Conservation (phyloP, 805 yeast species). For the Zygoascus tannicola region DNA sequence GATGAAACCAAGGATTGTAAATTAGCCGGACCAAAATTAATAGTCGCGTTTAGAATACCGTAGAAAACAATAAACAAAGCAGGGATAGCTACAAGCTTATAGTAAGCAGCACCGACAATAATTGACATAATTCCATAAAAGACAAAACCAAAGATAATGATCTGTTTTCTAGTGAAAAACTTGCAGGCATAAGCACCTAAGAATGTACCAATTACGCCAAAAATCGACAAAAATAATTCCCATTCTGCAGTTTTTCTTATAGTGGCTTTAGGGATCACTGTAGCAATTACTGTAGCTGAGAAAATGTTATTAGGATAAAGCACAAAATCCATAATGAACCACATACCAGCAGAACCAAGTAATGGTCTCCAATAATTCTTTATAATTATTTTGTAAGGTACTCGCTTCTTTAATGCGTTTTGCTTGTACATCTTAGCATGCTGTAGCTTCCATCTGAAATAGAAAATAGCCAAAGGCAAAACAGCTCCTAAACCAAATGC, state of each 20-base stretch:
- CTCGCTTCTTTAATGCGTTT: slow-evolving; percentile 51
- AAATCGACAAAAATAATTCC: slow-evolving; percentile 77
- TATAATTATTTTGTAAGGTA: slow-evolving; percentile 50
- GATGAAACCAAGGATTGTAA: slow-evolving; percentile 83
- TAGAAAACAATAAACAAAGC: slow-evolving; percentile 70
- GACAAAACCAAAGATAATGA: slow-evolving; percentile 58
- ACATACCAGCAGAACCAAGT: slow-evolving; percentile 55
- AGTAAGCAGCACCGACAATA: slow-evolving; percentile 36
- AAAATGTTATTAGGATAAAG: slow-evolving; percentile 80
- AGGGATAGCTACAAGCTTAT: slow-evolving; percentile 44
- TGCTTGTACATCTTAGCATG: slow-evolving; percentile 56
- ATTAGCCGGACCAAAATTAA: slow-evolving; percentile 92
- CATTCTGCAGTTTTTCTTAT: slow-evolving; percentile 73
- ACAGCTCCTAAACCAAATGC: slow-evolving; percentile 67
- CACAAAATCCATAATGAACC: slow-evolving; percentile 88
- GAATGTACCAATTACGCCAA: slow-evolving; percentile 85
- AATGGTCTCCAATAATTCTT: slow-evolving; percentile 82
- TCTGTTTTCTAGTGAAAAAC: slow-evolving; percentile 57
- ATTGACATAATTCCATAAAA: slow-evolving; percentile 54
- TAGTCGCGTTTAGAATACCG: slow-evolving; percentile 76
- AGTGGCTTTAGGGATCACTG: slow-evolving; percentile 49
- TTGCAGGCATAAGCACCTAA: slow-evolving; percentile 67
- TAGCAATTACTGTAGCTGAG: slow-evolving; percentile 57
- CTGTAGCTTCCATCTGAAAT: slow-evolving; percentile 61
- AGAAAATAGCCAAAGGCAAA: slow-evolving; percentile 64